A percentile compares a stretch with the other conserved stretches of the same genome.
Evolutionary conservation across 257 asterid species (phyloP).

Genomic region (Jacaranda mimosifolia): DNA sequence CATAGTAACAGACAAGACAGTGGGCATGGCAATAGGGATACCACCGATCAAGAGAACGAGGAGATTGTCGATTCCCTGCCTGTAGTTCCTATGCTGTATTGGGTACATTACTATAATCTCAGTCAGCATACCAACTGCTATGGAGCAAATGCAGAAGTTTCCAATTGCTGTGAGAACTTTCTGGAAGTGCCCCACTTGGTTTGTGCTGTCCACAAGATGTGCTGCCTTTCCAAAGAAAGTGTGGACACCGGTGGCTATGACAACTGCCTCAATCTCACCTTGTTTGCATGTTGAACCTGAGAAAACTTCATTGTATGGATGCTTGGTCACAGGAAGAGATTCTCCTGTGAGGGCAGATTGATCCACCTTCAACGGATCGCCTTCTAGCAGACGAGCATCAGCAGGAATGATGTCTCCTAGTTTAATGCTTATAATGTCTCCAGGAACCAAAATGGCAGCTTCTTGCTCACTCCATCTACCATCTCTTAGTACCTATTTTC

Average conservation of each 20-base stretch:
- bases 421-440: conserved; percentile 85
- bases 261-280: conserved; percentile 93
- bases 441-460: conserved; percentile 88
- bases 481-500: conserved; percentile 74
- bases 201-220: conserved; percentile 91
- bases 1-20: conserved; percentile 92
- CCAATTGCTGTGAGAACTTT: conserved; percentile 91
- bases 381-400: conserved; percentile 97
- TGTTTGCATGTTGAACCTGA: conserved; percentile 98
- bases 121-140: conserved; percentile 73
- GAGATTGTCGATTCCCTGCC: conserved; percentile 88
- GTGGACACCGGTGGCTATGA: conserved; percentile 95
- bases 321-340: conserved; percentile 85
- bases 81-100: conserved; percentile 75
- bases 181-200: conserved; percentile 97
- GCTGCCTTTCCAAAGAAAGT: conserved; percentile 98
- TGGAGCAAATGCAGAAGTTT: conserved; percentile 94
- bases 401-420: conserved; percentile 93
- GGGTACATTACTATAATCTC: conserved; percentile 95
- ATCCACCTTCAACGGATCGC: conserved; percentile 86
- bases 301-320: conserved; percentile 80
- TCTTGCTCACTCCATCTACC: conserved; percentile 93
- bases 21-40: conserved; percentile 97
- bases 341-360: conserved; percentile 96
- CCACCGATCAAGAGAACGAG: conserved; percentile 92